A percentile compares a stretch with the other conserved stretches of the same genome.
phyloP scores from a whole-genome alignment of 23 red algal genomes.

The Chondrus crispus region DNA sequence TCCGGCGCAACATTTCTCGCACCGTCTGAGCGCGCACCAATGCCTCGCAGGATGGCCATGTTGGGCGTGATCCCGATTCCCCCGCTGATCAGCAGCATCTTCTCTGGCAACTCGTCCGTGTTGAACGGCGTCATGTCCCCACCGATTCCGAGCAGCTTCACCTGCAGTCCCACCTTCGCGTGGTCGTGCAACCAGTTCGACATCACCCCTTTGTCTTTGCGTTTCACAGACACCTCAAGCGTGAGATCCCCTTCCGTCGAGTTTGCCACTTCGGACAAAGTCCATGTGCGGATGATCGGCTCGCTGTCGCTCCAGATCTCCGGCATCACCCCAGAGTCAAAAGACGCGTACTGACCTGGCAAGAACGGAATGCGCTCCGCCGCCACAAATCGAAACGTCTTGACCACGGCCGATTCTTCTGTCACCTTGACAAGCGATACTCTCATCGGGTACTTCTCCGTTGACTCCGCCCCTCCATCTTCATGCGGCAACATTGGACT shows the following conservation, averaged over 20 bases:
- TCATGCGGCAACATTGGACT: slow-evolving; percentile 1
- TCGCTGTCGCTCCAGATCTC: neutral
- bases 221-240: slow-evolving; percentile 72
- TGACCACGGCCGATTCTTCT: slow-evolving; percentile 19
- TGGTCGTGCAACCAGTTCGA: slow-evolving; percentile 62
- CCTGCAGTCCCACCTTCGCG: slow-evolving; percentile 19
- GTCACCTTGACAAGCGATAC: slow-evolving; percentile 46
- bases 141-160: slow-evolving; percentile 45
- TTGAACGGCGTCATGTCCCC: slow-evolving; percentile 63
- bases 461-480: neutral
- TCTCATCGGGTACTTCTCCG: slow-evolving; percentile 1
- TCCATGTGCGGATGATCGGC: slow-evolving; percentile 67
- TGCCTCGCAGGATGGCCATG: slow-evolving; percentile 68
- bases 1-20: neutral
- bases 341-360: slow-evolving; percentile 76
- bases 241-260: slow-evolving; percentile 61
- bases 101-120: neutral
- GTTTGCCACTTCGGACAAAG: slow-evolving; percentile 58
- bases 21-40: slow-evolving; percentile 5
- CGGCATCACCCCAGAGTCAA: slow-evolving; percentile 31
- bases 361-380: slow-evolving; percentile 43
- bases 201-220: slow-evolving; percentile 33
- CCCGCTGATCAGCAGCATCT: slow-evolving; percentile 52
- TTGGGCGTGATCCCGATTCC: slow-evolving; percentile 75
- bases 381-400: slow-evolving; percentile 69